Evolutionary conservation across 2,329 filamentous ascomycete species (phyloP), one percentile per base, ranked within the genome.

Genomic region (Colletotrichum costaricense): DNA sequence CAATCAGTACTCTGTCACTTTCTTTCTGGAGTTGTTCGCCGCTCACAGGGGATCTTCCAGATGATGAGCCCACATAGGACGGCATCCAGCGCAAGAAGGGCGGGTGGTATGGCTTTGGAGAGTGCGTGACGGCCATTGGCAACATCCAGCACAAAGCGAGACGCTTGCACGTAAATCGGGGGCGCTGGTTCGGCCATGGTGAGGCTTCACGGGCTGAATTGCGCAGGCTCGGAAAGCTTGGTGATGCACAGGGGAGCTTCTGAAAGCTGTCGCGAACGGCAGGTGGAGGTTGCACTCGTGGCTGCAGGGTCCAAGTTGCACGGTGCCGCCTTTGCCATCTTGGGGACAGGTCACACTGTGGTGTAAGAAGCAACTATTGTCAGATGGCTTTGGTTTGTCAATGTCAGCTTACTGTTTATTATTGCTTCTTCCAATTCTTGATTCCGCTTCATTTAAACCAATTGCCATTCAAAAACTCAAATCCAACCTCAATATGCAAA

Each of bases 1-100:
- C 22, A 35, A 35, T 67, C 57, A 74, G 67, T 56, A 16, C 16
- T 42, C 19, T 52, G 16, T 22, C 46, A 19, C 30, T 54, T 33
- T 7, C 49, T 33, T 12, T 28, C 12, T 6, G 11, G 24, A 26
- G 2, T 9, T 9, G 28, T 46, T 26, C 56, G 28, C 63, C 28
- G 55, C 93, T 85, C 86, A 97, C 95, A 98, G 54, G 95, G 92
- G 71, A 98, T 88, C 81, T 92, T 95, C 88, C 91, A 92, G 76
- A 98, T 93, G 75, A 98, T 88, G 42, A 94, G 81, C 19, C 85
- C 88, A 82, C 94, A 97, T 26, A 98, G 88, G 22, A 89, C 82
- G 8, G 91, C 91, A 80, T 98, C 95, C 67, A 89, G 86, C 38
- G 93, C 81, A 76, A 97, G 86, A 6, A 98, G 86, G 4, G 91